Percentiles rank a stretch among this genome's conserved stretches.
These are phyloP conservation scores for Raddia guianensis DNA, from an alignment of 176 grass and related monocot species.

Conservation along the genomic window DNA sequence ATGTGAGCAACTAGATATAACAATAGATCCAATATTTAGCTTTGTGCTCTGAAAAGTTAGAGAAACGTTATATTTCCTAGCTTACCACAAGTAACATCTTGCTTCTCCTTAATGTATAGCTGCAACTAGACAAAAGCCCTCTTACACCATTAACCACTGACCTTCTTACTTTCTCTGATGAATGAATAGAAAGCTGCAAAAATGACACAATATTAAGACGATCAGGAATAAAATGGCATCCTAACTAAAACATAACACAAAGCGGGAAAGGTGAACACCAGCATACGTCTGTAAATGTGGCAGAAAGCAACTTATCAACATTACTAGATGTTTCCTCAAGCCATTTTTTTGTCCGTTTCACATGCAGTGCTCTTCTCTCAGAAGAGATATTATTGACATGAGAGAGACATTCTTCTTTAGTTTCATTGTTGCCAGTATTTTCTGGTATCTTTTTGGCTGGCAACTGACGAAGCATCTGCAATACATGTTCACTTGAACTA, in stretches of 20 bases:
- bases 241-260: constrained; percentile 17
- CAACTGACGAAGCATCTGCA: constrained; percentile 80
- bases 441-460: constrained; percentile 45
- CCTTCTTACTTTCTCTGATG: constrained; percentile 89
- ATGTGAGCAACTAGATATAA: constrained; percentile 9
- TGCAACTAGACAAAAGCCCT: constrained; percentile 73
- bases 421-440: constrained; percentile 38
- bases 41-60: background rate
- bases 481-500: constrained; percentile 66
- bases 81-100: constrained; percentile 85
- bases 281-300: constrained; percentile 81
- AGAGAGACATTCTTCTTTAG: constrained; percentile 7
- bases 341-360: constrained; percentile 78
- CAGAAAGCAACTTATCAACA: constrained; percentile 82
- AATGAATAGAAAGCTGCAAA: constrained; percentile 83
- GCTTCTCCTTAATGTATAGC: constrained; percentile 61
- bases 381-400: constrained; percentile 32
- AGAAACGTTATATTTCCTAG: constrained; percentile 31
- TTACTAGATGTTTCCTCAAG: constrained; percentile 76
- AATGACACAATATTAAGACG: constrained; percentile 30
- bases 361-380: constrained; percentile 55
- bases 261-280: background rate
- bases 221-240: constrained; percentile 21
- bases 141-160: constrained; percentile 63
- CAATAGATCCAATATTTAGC: constrained; percentile 4